Conservation (phyloP, 1,284 basidiomycete genomes). For the Leccinum insolens region DNA sequence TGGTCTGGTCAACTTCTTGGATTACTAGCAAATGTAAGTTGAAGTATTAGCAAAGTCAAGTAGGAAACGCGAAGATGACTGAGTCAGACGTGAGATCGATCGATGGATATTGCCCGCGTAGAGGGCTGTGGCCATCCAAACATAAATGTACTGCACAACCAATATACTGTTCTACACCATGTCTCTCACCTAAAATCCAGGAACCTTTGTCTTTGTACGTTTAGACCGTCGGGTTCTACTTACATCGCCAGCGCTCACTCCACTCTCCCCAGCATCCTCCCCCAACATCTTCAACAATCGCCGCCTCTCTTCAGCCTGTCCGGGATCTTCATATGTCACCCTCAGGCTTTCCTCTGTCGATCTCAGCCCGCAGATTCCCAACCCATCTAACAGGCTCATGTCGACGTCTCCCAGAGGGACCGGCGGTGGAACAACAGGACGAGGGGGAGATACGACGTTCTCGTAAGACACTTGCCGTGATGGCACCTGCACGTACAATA, state of each 20-base stretch:
- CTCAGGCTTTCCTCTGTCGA: slow-evolving; percentile 47
- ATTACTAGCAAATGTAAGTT: background rate
- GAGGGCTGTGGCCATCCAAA: background rate
- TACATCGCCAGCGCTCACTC: background rate
- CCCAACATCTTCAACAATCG: slow-evolving; percentile 43
- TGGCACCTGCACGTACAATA: slow-evolving; percentile 30
- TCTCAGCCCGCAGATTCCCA: slow-evolving; percentile 11
- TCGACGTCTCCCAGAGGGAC: slow-evolving; percentile 28
- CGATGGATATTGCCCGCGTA: background rate
- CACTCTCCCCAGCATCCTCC: slow-evolving; percentile 18
- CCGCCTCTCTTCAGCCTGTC: slow-evolving; percentile 56
- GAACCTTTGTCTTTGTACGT: slow-evolving; percentile 17
- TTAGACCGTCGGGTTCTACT: slow-evolving; percentile 18
- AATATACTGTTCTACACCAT: slow-evolving; percentile 4
- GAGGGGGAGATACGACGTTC: slow-evolving; percentile 23
- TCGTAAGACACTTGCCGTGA: slow-evolving; percentile 41
- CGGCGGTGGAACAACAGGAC: slow-evolving; percentile 5
- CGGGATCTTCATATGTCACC: slow-evolving; percentile 71
- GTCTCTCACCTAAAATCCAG: slow-evolving; percentile 10
- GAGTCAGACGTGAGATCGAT: background rate
- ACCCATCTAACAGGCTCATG: slow-evolving; percentile 32
- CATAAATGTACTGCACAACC: slow-evolving; percentile 18
- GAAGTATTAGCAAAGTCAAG: background rate
- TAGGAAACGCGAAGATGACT: background rate
- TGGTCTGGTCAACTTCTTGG: background rate